Evolutionary conservation across 805 yeast genomes (phyloP).

Genomic region (Lipomyces kockii): DNA sequence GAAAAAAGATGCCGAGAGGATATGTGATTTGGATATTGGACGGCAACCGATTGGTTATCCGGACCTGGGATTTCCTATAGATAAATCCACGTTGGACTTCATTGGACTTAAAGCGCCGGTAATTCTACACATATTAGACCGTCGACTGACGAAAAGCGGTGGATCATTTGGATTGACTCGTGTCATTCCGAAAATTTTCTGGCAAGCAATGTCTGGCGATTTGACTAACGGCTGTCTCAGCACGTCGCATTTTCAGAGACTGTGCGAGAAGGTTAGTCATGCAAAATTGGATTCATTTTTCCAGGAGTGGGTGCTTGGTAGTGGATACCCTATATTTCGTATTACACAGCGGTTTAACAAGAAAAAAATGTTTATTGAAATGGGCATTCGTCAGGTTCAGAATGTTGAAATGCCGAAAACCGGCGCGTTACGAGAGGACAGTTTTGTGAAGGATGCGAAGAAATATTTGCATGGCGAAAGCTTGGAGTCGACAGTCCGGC

Average conservation of each 20-base stretch:
- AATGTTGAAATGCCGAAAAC: slow-evolving; percentile 56
- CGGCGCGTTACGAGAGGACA: slow-evolving; percentile 45
- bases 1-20: slow-evolving; percentile 63
- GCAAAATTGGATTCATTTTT: slow-evolving; percentile 81
- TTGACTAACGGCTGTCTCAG: slow-evolving; percentile 75
- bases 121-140: slow-evolving; percentile 80
- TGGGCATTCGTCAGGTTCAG: slow-evolving; percentile 92
- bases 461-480: slow-evolving; percentile 36
- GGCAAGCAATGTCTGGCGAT: slow-evolving; percentile 96
- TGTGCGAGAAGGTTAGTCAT: slow-evolving; percentile 94
- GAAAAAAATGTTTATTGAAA: slow-evolving; percentile 90
- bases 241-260: slow-evolving; percentile 82
- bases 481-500: slow-evolving; percentile 37
- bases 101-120: slow-evolving; percentile 81
- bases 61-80: slow-evolving; percentile 65
- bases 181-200: slow-evolving; percentile 85
- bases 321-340: slow-evolving; percentile 86
- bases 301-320: slow-evolving; percentile 88
- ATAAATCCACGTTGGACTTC: slow-evolving; percentile 66
- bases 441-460: slow-evolving; percentile 50
- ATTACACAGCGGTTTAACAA: slow-evolving; percentile 92
- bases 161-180: slow-evolving; percentile 89
- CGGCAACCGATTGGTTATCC: slow-evolving; percentile 82
- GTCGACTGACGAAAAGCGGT: slow-evolving; percentile 95
- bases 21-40: slow-evolving; percentile 76